Evolutionary conservation across 345 rosid species (phyloP).

Genomic region (Moricandia arvensis): DNA sequence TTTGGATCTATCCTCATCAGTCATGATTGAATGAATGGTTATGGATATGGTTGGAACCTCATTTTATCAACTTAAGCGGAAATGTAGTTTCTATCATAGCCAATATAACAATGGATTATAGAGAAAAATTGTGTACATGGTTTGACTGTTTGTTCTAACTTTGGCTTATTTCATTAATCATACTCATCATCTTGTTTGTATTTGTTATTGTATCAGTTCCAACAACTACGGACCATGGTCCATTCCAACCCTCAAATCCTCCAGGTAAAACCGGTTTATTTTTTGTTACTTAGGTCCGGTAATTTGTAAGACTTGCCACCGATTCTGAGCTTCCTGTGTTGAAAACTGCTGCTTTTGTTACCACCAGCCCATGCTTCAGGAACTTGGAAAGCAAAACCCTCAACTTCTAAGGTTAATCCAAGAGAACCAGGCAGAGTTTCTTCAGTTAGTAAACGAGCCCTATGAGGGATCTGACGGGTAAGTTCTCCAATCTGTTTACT

Average conservation of each 20-base stretch:
- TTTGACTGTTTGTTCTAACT: slow-evolving; percentile 3
- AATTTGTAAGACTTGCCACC: neutral
- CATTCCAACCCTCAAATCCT: slow-evolving; percentile 95
- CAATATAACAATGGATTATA: neutral
- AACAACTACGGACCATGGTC: slow-evolving; percentile 90
- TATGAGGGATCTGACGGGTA: slow-evolving; percentile 91
- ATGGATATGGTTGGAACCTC: neutral
- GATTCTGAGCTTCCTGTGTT: neutral
- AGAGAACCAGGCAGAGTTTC: slow-evolving; percentile 92
- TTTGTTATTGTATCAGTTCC: slow-evolving; percentile 55
- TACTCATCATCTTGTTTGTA: slow-evolving; percentile 23
- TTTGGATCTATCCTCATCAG: neutral
- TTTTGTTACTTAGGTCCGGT: neutral
- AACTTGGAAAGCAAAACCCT: slow-evolving; percentile 98
- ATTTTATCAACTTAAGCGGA: neutral
- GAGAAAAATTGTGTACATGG: neutral
- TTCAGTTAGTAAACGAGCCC: slow-evolving; percentile 92
- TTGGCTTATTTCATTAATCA: neutral
- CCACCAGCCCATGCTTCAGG: slow-evolving; percentile 99
- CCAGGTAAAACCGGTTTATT: slow-evolving; percentile 48
- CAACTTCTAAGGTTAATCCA: slow-evolving; percentile 86
- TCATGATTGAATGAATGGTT: neutral
- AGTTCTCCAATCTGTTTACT: slow-evolving; percentile 31
- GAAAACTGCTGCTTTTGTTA: slow-evolving; percentile 29
- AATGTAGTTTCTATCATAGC: neutral